Evolutionary conservation across 83 land plant genomes (phyloP), one percentile per base, ranked within the genome.

Genomic region (Picea mariana): DNA sequence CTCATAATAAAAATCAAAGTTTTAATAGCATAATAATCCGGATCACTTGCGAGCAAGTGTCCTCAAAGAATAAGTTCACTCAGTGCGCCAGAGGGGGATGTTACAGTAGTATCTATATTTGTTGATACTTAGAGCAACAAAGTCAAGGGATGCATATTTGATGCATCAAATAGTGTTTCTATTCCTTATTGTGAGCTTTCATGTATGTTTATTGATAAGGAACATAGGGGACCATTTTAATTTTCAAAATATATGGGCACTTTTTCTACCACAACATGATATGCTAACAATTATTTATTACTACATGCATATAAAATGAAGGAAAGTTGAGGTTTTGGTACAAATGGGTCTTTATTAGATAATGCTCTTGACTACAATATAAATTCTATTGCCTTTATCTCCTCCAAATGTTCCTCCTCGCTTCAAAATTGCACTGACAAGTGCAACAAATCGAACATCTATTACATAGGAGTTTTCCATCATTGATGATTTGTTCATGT

Each of bases 141-240:
- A 88, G 86, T 92, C 67, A 96, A 93, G 79, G 99, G 96, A 84
- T 92, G 97, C 5, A 96, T 98, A 69, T 98, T 98, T 89, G 99
- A 96, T 83, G 99, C 93, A 79, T 98, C 96, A 82, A 98, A 98
- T 84, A 94, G 92, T 79, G 83, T 96, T 2, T 93, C 95, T 78
- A 99, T 98, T 82, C 82, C 96, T 7, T 98, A 98, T 77, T 95
- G 87, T 73, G 86, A 97, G 95, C 98, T 98, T 21, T 91, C 99
- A 4, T 97, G 92, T 84, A 92, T 97, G 99, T 97, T 97, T 76
- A 88, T 94, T 31, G 99, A 97, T 79, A 95, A 95, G 91, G 99
- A 97, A 76, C 94, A 95, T 79, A 87, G 94, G 6, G 95, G 93
- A 20, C 89, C 97, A 73, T 91, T 91, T 86, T 98, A 93, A 83